These are phyloP conservation scores for Boletus barrowsii DNA, from an alignment of 768 basidiomycete genomes.

Conservation along the genomic window DNA sequence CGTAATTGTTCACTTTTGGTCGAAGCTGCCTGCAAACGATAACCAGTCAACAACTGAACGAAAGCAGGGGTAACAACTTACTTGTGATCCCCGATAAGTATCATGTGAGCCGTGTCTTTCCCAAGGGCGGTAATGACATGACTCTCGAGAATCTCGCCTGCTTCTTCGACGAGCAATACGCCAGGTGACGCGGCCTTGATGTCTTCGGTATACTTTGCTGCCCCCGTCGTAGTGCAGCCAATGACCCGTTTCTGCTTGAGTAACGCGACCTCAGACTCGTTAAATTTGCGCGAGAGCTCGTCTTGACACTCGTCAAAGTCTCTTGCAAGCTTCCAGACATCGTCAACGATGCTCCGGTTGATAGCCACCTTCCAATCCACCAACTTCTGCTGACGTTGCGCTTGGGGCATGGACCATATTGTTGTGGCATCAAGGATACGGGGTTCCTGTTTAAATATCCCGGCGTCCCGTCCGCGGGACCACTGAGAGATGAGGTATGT, in stretches of 20 bases:
- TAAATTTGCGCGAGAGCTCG: constrained; percentile 36
- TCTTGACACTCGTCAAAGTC: constrained; percentile 41
- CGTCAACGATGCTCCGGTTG: constrained; percentile 32
- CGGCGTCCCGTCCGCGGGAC: constrained; percentile 43
- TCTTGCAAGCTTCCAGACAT: constrained; percentile 32
- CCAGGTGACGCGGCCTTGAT: constrained; percentile 47
- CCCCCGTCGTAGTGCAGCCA: constrained; percentile 67
- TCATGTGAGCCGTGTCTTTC: constrained; percentile 44
- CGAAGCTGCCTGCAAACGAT: constrained; percentile 54
- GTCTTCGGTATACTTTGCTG: constrained; percentile 53
- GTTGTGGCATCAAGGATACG: constrained; percentile 21
- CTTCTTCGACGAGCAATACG: constrained; percentile 67
- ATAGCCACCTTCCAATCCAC: constrained; percentile 37
- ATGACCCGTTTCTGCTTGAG: constrained; percentile 53
- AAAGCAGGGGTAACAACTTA: constrained; percentile 29
- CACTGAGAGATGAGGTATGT: constrained; percentile 50
- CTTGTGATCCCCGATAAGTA: constrained; percentile 76
- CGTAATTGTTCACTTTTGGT: constrained; percentile 67
- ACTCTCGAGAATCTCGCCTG: constrained; percentile 69
- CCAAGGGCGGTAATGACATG: constrained; percentile 61
- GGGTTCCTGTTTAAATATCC: constrained; percentile 33
- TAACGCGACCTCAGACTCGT: constrained; percentile 31
- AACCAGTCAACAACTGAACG: not conserved
- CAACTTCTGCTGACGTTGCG: constrained; percentile 26
- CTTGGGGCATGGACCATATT: constrained; percentile 39